Conservation (phyloP, 768 basidiomycete genomes). For the Mycena vitilis region DNA sequence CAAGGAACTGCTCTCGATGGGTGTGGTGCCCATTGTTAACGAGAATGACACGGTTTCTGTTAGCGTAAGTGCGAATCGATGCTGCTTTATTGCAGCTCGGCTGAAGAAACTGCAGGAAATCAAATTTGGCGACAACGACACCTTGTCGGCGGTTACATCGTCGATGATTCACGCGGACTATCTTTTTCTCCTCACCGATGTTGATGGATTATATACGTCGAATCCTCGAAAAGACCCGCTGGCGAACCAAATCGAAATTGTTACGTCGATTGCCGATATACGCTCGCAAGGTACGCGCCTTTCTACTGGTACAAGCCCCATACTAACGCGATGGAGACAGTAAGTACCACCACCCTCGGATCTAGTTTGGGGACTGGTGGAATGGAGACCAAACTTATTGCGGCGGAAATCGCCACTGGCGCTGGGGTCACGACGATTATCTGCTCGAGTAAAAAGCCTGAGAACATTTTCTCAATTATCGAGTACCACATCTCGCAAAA, state of each 20-base stretch:
- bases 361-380: slow-evolving; percentile 96
- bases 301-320: not conserved
- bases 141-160: slow-evolving; percentile 95
- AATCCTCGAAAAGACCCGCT: slow-evolving; percentile 93
- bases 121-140: slow-evolving; percentile 99
- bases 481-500: slow-evolving; percentile 71
- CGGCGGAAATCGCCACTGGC: slow-evolving; percentile 95
- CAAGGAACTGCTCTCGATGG: slow-evolving; percentile 90
- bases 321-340: slow-evolving; percentile 52
- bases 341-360: slow-evolving; percentile 92
- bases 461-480: slow-evolving; percentile 83
- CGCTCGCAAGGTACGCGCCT: slow-evolving; percentile 75
- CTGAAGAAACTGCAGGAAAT: slow-evolving; percentile 80
- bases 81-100: not conserved
- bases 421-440: slow-evolving; percentile 95
- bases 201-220: slow-evolving; percentile 94
- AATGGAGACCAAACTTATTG: slow-evolving; percentile 99
- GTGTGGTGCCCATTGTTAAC: slow-evolving; percentile 97
- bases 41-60: slow-evolving; percentile 99
- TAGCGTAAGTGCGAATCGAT: slow-evolving; percentile 69
- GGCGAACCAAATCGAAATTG: slow-evolving; percentile 84
- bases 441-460: slow-evolving; percentile 83
- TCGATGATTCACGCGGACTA: slow-evolving; percentile 99
- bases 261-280: slow-evolving; percentile 85
- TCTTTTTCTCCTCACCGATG: slow-evolving; percentile 95